phyloP scores from a whole-genome alignment of 2,329 filamentous ascomycete species.

The Penicillium glabrum region DNA sequence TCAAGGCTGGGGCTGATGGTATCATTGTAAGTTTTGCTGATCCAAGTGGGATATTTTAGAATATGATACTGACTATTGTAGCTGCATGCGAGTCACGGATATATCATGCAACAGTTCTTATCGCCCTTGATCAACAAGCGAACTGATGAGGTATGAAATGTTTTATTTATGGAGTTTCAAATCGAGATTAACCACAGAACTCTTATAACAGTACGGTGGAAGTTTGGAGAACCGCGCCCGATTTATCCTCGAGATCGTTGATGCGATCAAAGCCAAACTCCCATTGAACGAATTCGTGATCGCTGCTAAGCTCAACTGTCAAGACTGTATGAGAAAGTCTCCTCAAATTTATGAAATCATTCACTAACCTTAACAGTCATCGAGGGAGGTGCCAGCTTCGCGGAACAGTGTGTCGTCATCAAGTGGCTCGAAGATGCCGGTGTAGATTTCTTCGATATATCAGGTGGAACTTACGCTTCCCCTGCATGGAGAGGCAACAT shows the following conservation, averaged over 20 bases:
- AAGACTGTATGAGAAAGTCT: slow-evolving; percentile 7
- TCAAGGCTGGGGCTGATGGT: slow-evolving; percentile 22
- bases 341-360: too few relatives aligned
- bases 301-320: slow-evolving; percentile 18
- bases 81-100: slow-evolving; percentile 18
- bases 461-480: slow-evolving; percentile 21
- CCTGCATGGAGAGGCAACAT: slow-evolving; percentile 20
- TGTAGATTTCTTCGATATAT: slow-evolving; percentile 24
- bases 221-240: slow-evolving; percentile 21
- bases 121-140: slow-evolving; percentile 18
- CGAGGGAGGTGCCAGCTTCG: slow-evolving; percentile 19
- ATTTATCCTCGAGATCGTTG: slow-evolving; percentile 20
- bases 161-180: too few relatives aligned
- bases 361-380: slow-evolving; percentile 11
- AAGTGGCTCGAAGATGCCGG: slow-evolving; percentile 25
- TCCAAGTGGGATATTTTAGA: not conserved
- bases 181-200: too few relatives aligned
- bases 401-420: slow-evolving; percentile 20
- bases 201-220: slow-evolving; percentile 15
- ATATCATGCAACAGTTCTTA: slow-evolving; percentile 24
- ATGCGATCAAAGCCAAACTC: slow-evolving; percentile 17
- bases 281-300: slow-evolving; percentile 15
- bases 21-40: slow-evolving; percentile 12
- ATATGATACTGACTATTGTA: not conserved
- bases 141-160: slow-evolving; percentile 5